Conservation (phyloP, 2,329 filamentous ascomycete species). For the Sphaerulina vaccinii region DNA sequence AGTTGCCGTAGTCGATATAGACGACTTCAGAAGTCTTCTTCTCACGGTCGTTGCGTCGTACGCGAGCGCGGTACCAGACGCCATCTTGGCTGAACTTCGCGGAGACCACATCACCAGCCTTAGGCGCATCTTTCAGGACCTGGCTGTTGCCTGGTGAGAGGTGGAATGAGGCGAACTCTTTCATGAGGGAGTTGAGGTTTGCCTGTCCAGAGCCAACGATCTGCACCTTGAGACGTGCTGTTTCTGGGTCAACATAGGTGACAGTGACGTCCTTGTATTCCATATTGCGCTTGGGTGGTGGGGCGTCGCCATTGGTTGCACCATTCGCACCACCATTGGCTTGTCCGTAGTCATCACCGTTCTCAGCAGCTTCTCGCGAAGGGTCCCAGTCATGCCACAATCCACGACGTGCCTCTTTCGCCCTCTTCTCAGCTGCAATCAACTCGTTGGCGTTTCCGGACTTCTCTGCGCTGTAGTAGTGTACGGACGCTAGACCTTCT, state of each 20-base stretch:
- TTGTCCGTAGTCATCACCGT: constrained; percentile 41
- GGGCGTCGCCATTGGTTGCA: constrained; percentile 48
- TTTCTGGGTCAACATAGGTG: constrained; percentile 77
- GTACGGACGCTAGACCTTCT: constrained; percentile 88
- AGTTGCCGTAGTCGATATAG: constrained; percentile 96
- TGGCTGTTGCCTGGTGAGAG: constrained; percentile 76
- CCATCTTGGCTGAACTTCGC: constrained; percentile 87
- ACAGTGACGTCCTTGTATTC: constrained; percentile 95
- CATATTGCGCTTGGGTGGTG: constrained; percentile 61
- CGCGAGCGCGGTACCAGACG: constrained; percentile 90
- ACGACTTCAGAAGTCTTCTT: constrained; percentile 85
- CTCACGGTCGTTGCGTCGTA: constrained; percentile 89
- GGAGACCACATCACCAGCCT: constrained; percentile 86
- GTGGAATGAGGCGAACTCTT: constrained; percentile 87
- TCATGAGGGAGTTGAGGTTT: constrained; percentile 84
- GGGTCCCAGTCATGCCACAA: constrained; percentile 96
- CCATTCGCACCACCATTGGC: constrained; percentile 46
- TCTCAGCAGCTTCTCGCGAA: constrained; percentile 69
- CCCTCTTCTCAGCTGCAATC: constrained; percentile 79
- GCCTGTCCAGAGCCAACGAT: constrained; percentile 83
- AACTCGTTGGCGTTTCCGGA: constrained; percentile 85
- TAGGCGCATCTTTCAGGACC: constrained; percentile 70
- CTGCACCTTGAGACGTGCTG: constrained; percentile 84
- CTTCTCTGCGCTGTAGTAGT: constrained; percentile 94
- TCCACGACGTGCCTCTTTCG: constrained; percentile 84